These are phyloP conservation scores for Diaporthe vexans DNA, from an alignment of 2,329 filamentous ascomycete genomes.

Conservation along the genomic window DNA sequence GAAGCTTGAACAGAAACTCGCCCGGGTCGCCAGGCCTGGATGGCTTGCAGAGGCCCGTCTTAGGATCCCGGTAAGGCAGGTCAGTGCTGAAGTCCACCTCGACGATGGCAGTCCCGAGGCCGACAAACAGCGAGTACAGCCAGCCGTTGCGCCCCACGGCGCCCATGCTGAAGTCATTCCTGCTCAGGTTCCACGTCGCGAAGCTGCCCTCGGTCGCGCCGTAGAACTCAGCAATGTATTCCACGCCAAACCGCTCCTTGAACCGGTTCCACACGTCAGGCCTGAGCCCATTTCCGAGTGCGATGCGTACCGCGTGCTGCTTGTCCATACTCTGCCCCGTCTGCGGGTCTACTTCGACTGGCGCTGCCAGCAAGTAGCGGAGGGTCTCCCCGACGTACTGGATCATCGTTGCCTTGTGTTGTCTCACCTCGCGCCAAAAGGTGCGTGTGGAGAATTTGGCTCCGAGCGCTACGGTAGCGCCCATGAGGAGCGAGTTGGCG, in stretches of 20 bases:
- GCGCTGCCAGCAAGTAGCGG: slow-evolving; percentile 81
- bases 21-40: slow-evolving; percentile 75
- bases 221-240: slow-evolving; percentile 84
- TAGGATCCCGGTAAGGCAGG: slow-evolving; percentile 74
- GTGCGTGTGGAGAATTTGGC: slow-evolving; percentile 82
- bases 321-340: slow-evolving; percentile 80
- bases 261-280: slow-evolving; percentile 90
- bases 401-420: slow-evolving; percentile 78
- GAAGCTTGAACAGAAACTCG: slow-evolving; percentile 81
- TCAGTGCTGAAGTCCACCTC: slow-evolving; percentile 81
- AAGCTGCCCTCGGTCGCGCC: slow-evolving; percentile 80
- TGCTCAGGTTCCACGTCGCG: slow-evolving; percentile 79
- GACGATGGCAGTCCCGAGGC: slow-evolving; percentile 69
- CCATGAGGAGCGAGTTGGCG: slow-evolving; percentile 68
- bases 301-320: slow-evolving; percentile 79
- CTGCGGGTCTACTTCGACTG: slow-evolving; percentile 70
- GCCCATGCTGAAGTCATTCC: slow-evolving; percentile 80
- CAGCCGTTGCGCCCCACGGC: slow-evolving; percentile 82
- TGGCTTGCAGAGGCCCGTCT: slow-evolving; percentile 76
- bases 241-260: slow-evolving; percentile 83
- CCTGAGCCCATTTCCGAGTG: slow-evolving; percentile 87
- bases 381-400: slow-evolving; percentile 93
- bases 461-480: slow-evolving; percentile 78
- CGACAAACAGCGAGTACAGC: slow-evolving; percentile 69
- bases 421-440: slow-evolving; percentile 84